Conservation (phyloP, 192 early-diverging fungal genomes). For the Backusella sp. region DNA sequence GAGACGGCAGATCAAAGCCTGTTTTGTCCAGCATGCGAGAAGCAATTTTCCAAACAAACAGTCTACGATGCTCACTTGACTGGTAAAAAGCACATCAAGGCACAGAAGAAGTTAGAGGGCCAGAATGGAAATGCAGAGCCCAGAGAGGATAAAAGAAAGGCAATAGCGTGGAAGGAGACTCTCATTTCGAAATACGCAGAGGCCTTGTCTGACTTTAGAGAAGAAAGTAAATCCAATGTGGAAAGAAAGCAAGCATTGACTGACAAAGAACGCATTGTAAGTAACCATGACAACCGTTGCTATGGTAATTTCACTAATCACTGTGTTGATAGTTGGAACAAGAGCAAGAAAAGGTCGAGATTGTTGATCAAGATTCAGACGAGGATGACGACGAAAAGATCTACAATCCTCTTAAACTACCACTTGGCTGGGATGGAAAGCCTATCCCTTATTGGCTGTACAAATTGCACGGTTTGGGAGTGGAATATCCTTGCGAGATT, state of each 20-base stretch:
- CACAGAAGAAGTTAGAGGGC: slow-evolving; percentile 45
- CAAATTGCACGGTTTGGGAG: slow-evolving; percentile 94
- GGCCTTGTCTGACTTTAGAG: slow-evolving; percentile 52
- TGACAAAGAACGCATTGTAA: slow-evolving; percentile 74
- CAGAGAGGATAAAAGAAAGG: slow-evolving; percentile 52
- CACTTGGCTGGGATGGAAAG: slow-evolving; percentile 97
- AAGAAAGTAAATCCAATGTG: slow-evolving; percentile 84
- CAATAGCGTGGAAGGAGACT: slow-evolving; percentile 63
- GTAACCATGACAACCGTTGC: slow-evolving; percentile 7
- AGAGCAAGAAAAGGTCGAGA: slow-evolving; percentile 69
- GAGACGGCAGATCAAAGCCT: slow-evolving; percentile 42
- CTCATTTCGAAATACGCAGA: slow-evolving; percentile 61
- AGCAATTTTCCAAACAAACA: slow-evolving; percentile 80
- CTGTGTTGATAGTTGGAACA: slow-evolving; percentile 52
- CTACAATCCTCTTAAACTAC: slow-evolving; percentile 96
- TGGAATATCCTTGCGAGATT: slow-evolving; percentile 95
- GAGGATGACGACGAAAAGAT: slow-evolving; percentile 81
- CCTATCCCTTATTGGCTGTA: slow-evolving; percentile 99
- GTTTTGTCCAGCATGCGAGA: slow-evolving; percentile 76
- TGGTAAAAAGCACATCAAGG: slow-evolving; percentile 92
- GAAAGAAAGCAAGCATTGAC: slow-evolving; percentile 92
- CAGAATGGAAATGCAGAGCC: slow-evolving; percentile 28
- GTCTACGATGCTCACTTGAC: slow-evolving; percentile 84
- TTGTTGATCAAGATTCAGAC: slow-evolving; percentile 62
- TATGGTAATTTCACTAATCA: no score